phyloP scores from a whole-genome alignment of 331 rosid species.

The Spiraea crenata region DNA sequence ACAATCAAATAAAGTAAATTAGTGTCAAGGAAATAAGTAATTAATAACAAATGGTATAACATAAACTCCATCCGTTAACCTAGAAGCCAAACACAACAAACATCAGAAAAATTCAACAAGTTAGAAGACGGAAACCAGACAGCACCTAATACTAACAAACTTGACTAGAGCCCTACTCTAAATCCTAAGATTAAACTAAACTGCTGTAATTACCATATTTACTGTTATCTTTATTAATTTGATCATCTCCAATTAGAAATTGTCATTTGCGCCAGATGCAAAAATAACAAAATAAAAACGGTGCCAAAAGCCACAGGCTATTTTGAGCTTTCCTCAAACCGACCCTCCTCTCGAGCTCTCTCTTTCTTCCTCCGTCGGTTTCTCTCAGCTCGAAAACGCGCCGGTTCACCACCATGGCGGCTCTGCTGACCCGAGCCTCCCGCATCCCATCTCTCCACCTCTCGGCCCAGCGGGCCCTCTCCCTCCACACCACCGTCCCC shows the following conservation, averaged over 20 bases:
- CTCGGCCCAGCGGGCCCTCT: slow-evolving; percentile 46
- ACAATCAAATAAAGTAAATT: no score
- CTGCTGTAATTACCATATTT: neutral
- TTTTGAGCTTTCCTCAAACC: neutral
- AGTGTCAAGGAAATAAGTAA: no score
- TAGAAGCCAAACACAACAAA: no score
- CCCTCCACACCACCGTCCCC: slow-evolving; percentile 55
- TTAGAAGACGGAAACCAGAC: no score
- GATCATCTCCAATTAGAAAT: neutral
- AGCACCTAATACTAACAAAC: no score
- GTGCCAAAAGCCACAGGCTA: neutral
- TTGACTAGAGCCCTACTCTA: no score
- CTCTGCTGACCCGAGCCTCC: slow-evolving; percentile 53
- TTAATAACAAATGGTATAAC: no score
- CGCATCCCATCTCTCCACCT: slow-evolving; percentile 54
- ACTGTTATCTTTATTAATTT: no score
- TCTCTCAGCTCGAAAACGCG: slow-evolving; percentile 1
- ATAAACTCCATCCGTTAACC: no score
- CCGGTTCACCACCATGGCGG: slow-evolving; percentile 37
- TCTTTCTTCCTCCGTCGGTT: neutral
- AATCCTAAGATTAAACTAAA: no score
- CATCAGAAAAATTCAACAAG: no score
- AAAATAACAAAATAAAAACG: neutral
- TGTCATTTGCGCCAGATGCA: neutral
- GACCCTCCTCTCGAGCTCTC: neutral